Evolutionary conservation across 305 asterid species (phyloP).

Genomic region (Rubia balearica): DNA sequence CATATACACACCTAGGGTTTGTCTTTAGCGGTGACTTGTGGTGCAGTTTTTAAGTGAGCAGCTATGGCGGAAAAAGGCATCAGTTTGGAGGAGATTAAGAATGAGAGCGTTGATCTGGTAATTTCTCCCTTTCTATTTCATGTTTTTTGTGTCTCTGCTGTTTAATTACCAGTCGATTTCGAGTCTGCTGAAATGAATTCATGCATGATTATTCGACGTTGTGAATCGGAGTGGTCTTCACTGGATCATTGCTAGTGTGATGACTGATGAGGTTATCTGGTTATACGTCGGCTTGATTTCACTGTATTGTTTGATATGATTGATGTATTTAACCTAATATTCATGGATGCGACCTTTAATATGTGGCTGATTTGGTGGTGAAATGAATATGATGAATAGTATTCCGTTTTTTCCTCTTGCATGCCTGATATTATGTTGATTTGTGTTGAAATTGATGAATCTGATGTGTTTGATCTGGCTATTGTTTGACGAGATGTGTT

Average conservation of each 20-base stretch:
- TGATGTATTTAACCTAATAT: too few relatives aligned
- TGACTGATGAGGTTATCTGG: too few relatives aligned
- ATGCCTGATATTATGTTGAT: not conserved
- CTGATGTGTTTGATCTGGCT: not conserved
- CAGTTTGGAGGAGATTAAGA: conserved; percentile 51
- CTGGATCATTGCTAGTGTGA: too few relatives aligned
- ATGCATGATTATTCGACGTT: not conserved
- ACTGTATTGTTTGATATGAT: too few relatives aligned
- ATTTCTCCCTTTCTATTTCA: not conserved
- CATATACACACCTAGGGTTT: not conserved
- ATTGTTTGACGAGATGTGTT: not conserved
- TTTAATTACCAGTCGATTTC: not conserved
- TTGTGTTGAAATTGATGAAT: not conserved
- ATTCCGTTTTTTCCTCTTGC: too few relatives aligned
- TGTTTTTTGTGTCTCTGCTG: not conserved
- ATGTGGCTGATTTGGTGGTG: too few relatives aligned
- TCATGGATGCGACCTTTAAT: too few relatives aligned
- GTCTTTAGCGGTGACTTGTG: too few relatives aligned
- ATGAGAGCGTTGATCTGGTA: conserved; percentile 51
- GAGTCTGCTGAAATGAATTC: not conserved
- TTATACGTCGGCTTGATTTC: too few relatives aligned
- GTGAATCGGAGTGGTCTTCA: too few relatives aligned
- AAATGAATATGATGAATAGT: not conserved
- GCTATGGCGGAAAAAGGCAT: conserved; percentile 27
- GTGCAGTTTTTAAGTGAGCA: not conserved